Evolutionary conservation across 2,329 filamentous ascomycete genomes (phyloP), one percentile per base, ranked within the genome.

Genomic region (Drechslerella coelobrocha): DNA sequence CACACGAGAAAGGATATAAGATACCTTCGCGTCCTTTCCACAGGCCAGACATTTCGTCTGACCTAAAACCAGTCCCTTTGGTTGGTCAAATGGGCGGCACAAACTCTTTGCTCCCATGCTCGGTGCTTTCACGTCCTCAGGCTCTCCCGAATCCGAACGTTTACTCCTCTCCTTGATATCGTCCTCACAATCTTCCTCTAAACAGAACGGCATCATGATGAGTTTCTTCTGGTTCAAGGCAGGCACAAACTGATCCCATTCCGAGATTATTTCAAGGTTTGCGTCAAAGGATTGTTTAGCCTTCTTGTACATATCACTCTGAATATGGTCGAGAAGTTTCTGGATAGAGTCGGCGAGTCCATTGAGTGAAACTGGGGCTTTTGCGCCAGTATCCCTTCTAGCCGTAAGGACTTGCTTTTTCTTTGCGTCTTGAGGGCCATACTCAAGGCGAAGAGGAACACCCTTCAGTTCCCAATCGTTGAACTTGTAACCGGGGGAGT

Each of bases 391-490:
- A 79, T 99, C 94, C 76, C 95, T 90, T 77, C 94, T 90, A 21
- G 92, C 90, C 73, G 86, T 90, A 73, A 89, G 91, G 75, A 97
- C 89, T 43, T 92, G 89, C 65, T 89, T 86, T 78, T 92, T 91
- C 73, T 90, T 91, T 10, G 89, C 88, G 78, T 97, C 94, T 81
- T 96, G 96, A 76, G 94, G 93, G 4, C 95, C 95, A 77, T 96
- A 96, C 80, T 99, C 94, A 68, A 99, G 84, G 68, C 94, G 89
- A 37, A 99, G 85, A 50, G 95, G 94, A 43, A 97, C 89, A 78
- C 95, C 94, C 81, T 93, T 95, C 76, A 97, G 84, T 80, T 99
- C 95, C 91, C 92, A 97, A 81, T 99, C 92, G 81, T 95, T 96
- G 84, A 99, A 99, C 81, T 99, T 99, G 88, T 90, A 97, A 74